Conservation (phyloP, 2,329 filamentous ascomycete species). For the Leptographium flavum region DNA sequence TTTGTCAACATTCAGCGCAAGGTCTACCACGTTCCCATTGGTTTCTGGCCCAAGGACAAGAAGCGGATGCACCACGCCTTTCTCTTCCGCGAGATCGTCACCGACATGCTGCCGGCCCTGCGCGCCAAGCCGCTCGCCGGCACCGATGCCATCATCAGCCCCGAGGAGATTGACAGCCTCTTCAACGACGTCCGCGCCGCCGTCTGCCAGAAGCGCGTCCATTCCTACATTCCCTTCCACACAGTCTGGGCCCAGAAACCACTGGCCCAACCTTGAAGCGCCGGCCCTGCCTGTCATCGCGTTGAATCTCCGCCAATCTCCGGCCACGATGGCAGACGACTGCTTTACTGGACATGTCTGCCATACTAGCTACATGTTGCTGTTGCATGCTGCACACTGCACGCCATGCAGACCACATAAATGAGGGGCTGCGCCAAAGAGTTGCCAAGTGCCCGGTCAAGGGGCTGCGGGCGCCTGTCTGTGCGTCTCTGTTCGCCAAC, state of each 20-base stretch:
- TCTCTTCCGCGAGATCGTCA: conserved; percentile 24
- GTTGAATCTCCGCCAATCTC: no score
- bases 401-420: no score
- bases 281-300: no score
- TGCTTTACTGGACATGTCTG: not conserved
- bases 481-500: no score
- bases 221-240: conserved; percentile 28
- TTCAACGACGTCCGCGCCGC: conserved; percentile 17
- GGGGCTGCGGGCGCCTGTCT: no score
- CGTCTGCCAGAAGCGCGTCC: conserved; percentile 19
- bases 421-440: no score
- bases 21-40: conserved; percentile 29
- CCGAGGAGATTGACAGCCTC: conserved; percentile 18
- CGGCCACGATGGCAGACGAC: no score
- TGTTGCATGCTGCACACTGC: no score
- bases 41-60: conserved; percentile 27
- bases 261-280: not conserved
- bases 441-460: no score
- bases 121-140: conserved; percentile 26
- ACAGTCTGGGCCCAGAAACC: conserved; percentile 31
- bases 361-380: no score
- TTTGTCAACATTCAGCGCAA: conserved; percentile 27
- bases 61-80: conserved; percentile 25
- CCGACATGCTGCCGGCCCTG: conserved; percentile 24
- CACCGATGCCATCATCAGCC: conserved; percentile 19